phyloP scores from a whole-genome alignment of 2,329 filamentous ascomycete species.

The Venturia effusa region DNA sequence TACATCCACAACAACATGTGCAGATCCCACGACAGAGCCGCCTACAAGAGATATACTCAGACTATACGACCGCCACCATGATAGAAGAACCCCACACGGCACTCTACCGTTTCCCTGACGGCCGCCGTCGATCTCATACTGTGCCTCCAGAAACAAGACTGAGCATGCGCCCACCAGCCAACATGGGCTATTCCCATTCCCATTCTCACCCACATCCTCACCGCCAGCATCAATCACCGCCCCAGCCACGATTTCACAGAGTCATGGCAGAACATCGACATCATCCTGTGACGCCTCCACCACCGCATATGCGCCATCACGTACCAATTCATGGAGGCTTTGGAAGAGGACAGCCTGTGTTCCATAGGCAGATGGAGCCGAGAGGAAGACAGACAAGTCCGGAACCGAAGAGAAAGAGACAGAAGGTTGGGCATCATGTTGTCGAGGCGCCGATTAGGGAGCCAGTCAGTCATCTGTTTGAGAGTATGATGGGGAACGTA shows the following conservation, averaged over 20 bases:
- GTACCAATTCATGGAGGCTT: neutral
- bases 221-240: neutral
- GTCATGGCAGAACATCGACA: neutral
- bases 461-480: neutral
- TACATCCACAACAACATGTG: neutral
- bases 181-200: neutral
- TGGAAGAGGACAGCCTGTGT: neutral
- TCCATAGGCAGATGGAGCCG: neutral
- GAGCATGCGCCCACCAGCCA: neutral
- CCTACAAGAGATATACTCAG: neutral
- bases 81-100: neutral
- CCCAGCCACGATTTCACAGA: neutral
- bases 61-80: neutral
- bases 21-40: neutral
- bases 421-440: neutral
- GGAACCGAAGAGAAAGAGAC: neutral
- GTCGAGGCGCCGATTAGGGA: neutral
- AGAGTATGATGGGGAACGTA: conserved; percentile 1
- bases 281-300: neutral
- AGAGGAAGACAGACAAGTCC: neutral
- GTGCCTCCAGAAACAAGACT: conserved; percentile 4
- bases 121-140: conserved; percentile 1
- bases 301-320: neutral
- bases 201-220: neutral
- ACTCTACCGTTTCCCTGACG: neutral